These are phyloP conservation scores for Colletotrichum tropicicola DNA, from an alignment of 2,329 filamentous ascomycete species.

Conservation along the genomic window DNA sequence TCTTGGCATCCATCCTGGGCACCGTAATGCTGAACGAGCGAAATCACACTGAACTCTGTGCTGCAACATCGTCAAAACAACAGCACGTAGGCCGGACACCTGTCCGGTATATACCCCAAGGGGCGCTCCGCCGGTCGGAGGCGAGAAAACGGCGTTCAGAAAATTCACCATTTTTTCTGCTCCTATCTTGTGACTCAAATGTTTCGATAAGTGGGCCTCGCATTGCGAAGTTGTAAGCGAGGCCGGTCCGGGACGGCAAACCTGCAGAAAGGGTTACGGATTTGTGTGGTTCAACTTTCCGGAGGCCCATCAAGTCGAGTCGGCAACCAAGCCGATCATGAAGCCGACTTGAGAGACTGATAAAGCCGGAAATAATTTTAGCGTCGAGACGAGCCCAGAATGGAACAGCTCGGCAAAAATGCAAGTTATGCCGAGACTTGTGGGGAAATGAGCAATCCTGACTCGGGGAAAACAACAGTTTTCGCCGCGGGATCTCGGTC, in stretches of 20 bases:
- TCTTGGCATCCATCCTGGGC: not conserved
- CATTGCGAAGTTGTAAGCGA: not conserved
- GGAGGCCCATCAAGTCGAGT: not conserved
- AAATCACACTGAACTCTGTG: not conserved
- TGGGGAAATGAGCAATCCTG: no score
- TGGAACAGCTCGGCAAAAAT: not conserved
- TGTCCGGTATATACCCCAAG: conserved; percentile 1
- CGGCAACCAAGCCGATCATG: not conserved
- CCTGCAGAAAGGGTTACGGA: not conserved
- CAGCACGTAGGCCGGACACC: not conserved
- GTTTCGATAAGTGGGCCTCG: conserved; percentile 9
- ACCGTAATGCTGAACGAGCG: not conserved
- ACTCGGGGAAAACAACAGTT: not conserved
- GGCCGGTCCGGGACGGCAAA: not conserved
- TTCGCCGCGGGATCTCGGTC: not conserved
- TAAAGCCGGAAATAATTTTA: not conserved
- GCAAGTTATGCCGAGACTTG: not conserved
- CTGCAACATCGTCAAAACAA: not conserved
- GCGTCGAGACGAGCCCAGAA: conserved; percentile 2
- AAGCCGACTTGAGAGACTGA: not conserved
- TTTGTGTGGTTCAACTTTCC: not conserved
- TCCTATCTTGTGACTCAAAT: conserved; percentile 18
- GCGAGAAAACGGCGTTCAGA: not conserved
- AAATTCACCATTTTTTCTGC: conserved; percentile 1
- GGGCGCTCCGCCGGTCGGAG: conserved; percentile 17